Evolutionary conservation across 306 rosid species (phyloP).

Genomic region (Biancaea sappan): DNA sequence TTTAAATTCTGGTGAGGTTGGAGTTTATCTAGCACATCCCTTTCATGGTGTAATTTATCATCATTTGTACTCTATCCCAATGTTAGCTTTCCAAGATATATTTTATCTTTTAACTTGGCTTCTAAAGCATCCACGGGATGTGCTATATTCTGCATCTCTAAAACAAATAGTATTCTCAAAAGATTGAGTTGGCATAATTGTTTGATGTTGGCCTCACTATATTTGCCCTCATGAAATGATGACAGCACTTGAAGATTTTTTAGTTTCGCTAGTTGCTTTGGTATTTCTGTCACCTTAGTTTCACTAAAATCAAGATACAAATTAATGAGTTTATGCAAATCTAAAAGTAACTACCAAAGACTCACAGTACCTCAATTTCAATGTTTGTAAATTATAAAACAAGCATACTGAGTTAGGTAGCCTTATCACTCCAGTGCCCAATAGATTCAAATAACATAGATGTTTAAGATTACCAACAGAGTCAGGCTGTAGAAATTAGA

Average conservation of each 20-base stretch:
- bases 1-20: neutral
- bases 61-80: neutral
- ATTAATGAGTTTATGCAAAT: constrained; percentile 32
- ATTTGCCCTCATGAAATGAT: constrained; percentile 16
- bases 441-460: constrained; percentile 30
- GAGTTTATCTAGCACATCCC: neutral
- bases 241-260: constrained; percentile 32
- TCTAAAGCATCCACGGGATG: neutral
- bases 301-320: constrained; percentile 28
- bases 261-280: constrained; percentile 4
- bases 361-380: constrained; percentile 27
- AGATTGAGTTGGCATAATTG: neutral
- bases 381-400: constrained; percentile 41
- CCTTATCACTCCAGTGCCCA: neutral
- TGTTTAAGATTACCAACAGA: constrained; percentile 23
- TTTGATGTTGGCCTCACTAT: constrained; percentile 9
- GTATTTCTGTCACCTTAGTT: constrained; percentile 16
- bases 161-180: neutral
- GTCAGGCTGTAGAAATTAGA: too few species aligned
- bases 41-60: neutral
- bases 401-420: constrained; percentile 31
- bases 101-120: neutral
- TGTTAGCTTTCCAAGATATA: neutral
- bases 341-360: neutral
- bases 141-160: neutral